Base-by-base conservation (phyloP, 169 alveolate genomes). In the Theileria luwenshuni region DNA sequence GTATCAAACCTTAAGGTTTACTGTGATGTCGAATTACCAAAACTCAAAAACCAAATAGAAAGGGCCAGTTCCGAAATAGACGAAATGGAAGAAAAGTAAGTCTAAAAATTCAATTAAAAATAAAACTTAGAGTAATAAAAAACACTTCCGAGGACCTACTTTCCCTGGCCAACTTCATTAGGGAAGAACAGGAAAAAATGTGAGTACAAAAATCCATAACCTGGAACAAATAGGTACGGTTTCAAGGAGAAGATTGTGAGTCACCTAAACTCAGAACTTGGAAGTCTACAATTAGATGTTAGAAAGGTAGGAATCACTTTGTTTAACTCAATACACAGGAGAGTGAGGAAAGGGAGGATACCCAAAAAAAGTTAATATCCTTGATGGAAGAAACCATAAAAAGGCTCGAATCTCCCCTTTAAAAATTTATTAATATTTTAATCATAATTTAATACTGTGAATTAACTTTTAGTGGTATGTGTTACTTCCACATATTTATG, bases 341-440 rank as follows among this genome's bases (percentile, higher is more conserved):
- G 41, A 62, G 81, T 63, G 87, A 79, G 5, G 87, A 79, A 28
- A 74, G 87, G 21, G 76, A 71, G 56, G 61, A 63, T 23, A 79
- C 76, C 63, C 83, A 72, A 58, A 69, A 72, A 48, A 23, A 71
- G 47, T 45, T 79, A 47, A 69, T 68, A 51, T 13, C 48, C 25
- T 54, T 79, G 21, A 79, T 79, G 87, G 83, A 79, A 63, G 87
- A 79, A 76, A 79, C 87, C 8, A 30, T 79, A n/a, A 79, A 73
- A 43, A 56, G 83, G 25, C 48, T 79, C 30, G 87, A 77, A 17
- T 61, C 87, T 5, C 87, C 87, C 3, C 52, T 79, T 17, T 79
- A 71, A 69, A 32, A 41, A 17, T n/a, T n/a, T 63, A 33, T 15
- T 56, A 23, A 56, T n/a, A n/a, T 43, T 62, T 62, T 19, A 33